Evolutionary conservation across 331 rosid genomes (phyloP), one percentile per base, ranked within the genome.

Genomic region (Cydonia oblonga): DNA sequence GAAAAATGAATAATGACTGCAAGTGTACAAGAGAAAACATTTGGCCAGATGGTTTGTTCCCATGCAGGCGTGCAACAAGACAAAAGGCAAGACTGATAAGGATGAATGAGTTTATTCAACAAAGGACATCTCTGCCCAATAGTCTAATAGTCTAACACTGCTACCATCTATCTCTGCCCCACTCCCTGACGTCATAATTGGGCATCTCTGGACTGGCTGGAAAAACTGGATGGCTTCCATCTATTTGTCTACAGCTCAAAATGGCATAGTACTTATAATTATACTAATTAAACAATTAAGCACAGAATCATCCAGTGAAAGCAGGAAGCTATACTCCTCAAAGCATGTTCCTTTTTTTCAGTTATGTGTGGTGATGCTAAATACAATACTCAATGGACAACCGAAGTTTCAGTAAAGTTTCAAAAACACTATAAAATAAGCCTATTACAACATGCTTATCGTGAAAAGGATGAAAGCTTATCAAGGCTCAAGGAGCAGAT

Each of bases 401-500:
- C 11, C 26, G 72, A 49, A 70, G 15, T 23, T 20, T 32, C 2
- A 13, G 18, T 16, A 20, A 14, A 72, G 30, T 29, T 60, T 52
- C 28, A 26, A 57, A 12, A 44, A 63, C 51, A 63, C 63, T 63
- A 49, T 16, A 28, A 29, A 30, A 15, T n/a, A 62, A 51, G 51
- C 44, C 25, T 26, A 61, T 29, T 24, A 42, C 58, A 25, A 62
- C 49, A 42, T 60, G 60, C 83, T 66, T 49, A 80, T 49, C 26
- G 68, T 32, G 19, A 65, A 7, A 35, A 76, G 57, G 70, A 72
- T 51, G 82, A 70, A 46, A 63, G 33, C 64, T 42, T 73, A 72
- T 76, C 69, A 64, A 14, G 11, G 58, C 60, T 53, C 24, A 66
- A 54, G 74, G 15, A 70, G 30, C 71, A 76, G 76, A 75, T 70